These are phyloP conservation scores for Dicorynia guianensis DNA, from an alignment of 306 rosid genomes.

Conservation along the genomic window DNA sequence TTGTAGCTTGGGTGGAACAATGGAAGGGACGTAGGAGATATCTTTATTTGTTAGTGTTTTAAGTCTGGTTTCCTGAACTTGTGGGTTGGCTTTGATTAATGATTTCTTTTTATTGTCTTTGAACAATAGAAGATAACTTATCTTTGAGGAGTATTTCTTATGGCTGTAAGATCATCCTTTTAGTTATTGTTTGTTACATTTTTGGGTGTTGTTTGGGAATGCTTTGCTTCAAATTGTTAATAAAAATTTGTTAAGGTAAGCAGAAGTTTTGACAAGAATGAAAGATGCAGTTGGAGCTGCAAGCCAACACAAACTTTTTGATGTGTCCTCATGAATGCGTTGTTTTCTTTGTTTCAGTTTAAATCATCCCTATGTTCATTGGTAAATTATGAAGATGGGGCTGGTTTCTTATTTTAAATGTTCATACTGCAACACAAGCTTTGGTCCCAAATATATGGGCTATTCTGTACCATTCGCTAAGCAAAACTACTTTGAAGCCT, in stretches of 20 bases:
- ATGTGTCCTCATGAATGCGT: conserved; percentile 16
- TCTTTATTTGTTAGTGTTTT: background rate
- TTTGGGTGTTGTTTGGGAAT: conserved; percentile 1
- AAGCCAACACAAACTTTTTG: conserved; percentile 18
- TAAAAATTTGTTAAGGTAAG: background rate
- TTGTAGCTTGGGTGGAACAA: background rate
- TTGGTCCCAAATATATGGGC: conserved; percentile 7
- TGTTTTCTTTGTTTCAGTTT: conserved; percentile 1
- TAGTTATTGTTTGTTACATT: background rate
- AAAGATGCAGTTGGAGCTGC: conserved; percentile 10
- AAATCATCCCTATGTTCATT: background rate
- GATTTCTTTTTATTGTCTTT: conserved; percentile 17
- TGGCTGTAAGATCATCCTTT: conserved; percentile 3
- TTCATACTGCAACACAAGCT: background rate
- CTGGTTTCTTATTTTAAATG: conserved; percentile 8
- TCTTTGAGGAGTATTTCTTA: background rate
- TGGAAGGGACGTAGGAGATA: background rate
- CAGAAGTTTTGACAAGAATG: conserved; percentile 5
- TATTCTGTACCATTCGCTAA: background rate
- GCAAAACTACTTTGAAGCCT: conserved; percentile 8
- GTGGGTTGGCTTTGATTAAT: background rate
- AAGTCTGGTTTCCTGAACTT: conserved; percentile 8
- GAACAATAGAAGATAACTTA: conserved; percentile 7
- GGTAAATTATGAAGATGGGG: conserved; percentile 22
- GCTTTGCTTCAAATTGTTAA: background rate